These are phyloP conservation scores for Daldinia sp. DNA, from an alignment of 2,329 filamentous ascomycete genomes.

Conservation along the genomic window DNA sequence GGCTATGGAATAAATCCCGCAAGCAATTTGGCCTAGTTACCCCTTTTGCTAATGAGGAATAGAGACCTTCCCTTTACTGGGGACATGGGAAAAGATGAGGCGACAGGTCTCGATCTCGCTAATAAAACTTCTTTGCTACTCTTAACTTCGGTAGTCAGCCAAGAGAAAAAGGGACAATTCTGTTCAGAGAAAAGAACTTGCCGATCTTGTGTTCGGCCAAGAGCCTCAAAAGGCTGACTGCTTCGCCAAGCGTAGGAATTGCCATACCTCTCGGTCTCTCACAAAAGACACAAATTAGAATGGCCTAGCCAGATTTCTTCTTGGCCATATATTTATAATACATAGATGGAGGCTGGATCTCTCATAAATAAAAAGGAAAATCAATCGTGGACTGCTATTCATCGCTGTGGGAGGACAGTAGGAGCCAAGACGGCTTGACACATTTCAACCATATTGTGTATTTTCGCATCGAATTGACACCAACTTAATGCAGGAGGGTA, in stretches of 20 bases:
- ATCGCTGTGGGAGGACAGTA: conserved; percentile 10
- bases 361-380: not conserved
- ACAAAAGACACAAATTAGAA: conserved; percentile 17
- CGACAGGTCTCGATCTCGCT: conserved; percentile 36
- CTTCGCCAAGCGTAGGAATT: conserved; percentile 44
- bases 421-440: conserved; percentile 44
- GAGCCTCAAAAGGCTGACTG: conserved; percentile 48
- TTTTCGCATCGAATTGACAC: conserved; percentile 31
- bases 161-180: conserved; percentile 15
- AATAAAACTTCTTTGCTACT: conserved; percentile 20
- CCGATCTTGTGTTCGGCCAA: conserved; percentile 46
- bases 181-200: conserved; percentile 35
- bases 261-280: conserved; percentile 34
- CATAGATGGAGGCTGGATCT: conserved; percentile 22
- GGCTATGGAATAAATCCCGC: conserved; percentile 40
- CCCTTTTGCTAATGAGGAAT: conserved; percentile 23
- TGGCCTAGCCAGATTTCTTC: conserved; percentile 18
- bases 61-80: conserved; percentile 15
- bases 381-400: conserved; percentile 15
- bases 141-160: conserved; percentile 34
- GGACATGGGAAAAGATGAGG: conserved; percentile 24
- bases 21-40: conserved; percentile 11
- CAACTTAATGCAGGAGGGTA: conserved; percentile 44
- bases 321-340: conserved; percentile 37
- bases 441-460: conserved; percentile 41